These are phyloP conservation scores for Chimonanthus salicifolius DNA, from an alignment of 164 flowering plant species.

Conservation along the genomic window DNA sequence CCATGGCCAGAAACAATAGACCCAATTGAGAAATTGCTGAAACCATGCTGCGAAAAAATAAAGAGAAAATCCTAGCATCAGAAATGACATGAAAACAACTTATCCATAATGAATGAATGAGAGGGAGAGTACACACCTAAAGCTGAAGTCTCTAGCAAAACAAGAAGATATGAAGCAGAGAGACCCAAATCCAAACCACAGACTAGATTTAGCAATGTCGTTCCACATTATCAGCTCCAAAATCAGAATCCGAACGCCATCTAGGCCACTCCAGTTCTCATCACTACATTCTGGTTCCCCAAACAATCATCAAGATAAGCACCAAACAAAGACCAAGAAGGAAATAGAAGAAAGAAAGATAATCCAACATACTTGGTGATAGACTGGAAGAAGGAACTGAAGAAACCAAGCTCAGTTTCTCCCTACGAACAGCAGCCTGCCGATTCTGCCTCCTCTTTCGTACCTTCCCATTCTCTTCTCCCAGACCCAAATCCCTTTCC, in stretches of 20 bases:
- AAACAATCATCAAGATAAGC: slow-evolving; percentile 6
- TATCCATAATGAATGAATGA: not conserved
- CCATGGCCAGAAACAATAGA: slow-evolving; percentile 53
- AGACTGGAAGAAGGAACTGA: slow-evolving; percentile 28
- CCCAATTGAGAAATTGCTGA: slow-evolving; percentile 69
- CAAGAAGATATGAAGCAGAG: slow-evolving; percentile 78
- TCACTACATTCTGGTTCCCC: slow-evolving; percentile 21
- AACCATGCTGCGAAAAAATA: slow-evolving; percentile 50
- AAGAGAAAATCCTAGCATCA: not conserved
- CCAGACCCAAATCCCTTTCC: slow-evolving; percentile 48
- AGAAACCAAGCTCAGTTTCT: slow-evolving; percentile 36
- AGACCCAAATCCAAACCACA: slow-evolving; percentile 93
- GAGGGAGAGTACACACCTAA: slow-evolving; percentile 45
- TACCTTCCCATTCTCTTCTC: slow-evolving; percentile 48
- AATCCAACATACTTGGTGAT: slow-evolving; percentile 36
- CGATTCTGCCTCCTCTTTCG: slow-evolving; percentile 46
- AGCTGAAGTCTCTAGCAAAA: slow-evolving; percentile 55
- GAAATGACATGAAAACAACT: not conserved
- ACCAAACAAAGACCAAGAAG: slow-evolving; percentile 8
- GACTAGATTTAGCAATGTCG: slow-evolving; percentile 78
- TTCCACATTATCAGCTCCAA: slow-evolving; percentile 83
- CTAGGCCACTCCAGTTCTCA: slow-evolving; percentile 31
- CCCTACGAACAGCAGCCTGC: slow-evolving; percentile 39
- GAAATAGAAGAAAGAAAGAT: not conserved
- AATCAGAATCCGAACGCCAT: slow-evolving; percentile 39